phyloP scores from a whole-genome alignment of 352 stramenopile genomes.

The Aphanomyces astaci region DNA sequence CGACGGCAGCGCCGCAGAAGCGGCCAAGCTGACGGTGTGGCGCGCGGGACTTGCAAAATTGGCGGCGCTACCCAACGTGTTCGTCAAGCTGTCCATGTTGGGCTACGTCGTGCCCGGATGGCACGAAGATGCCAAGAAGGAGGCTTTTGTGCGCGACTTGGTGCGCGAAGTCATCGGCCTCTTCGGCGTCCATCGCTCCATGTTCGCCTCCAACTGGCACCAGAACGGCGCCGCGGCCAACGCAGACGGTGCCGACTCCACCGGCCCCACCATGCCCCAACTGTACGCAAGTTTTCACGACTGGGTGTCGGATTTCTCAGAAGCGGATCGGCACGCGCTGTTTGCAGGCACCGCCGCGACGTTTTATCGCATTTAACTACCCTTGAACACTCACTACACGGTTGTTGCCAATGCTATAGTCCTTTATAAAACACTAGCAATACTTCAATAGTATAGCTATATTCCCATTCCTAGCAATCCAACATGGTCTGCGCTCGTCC shows the following conservation, averaged over 20 bases:
- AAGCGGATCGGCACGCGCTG: neutral
- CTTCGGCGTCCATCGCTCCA: slow-evolving; percentile 47
- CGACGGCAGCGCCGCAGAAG: slow-evolving; percentile 19
- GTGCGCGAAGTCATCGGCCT: slow-evolving; percentile 43
- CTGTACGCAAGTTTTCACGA: slow-evolving; percentile 19
- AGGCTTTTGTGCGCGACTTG: slow-evolving; percentile 33
- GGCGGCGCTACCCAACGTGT: slow-evolving; percentile 40
- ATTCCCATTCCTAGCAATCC: too few relatives aligned
- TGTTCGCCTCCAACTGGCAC: slow-evolving; percentile 57
- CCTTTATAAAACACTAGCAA: too few relatives aligned
- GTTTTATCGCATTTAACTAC: slow-evolving; percentile 26
- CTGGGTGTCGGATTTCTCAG: slow-evolving; percentile 5
- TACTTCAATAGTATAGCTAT: too few relatives aligned
- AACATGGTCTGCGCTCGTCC: too few relatives aligned
- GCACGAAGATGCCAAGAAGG: slow-evolving; percentile 32
- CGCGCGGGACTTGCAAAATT: slow-evolving; percentile 42
- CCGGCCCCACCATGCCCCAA: slow-evolving; percentile 28
- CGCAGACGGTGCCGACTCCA: slow-evolving; percentile 31
- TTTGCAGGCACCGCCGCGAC: slow-evolving; percentile 11
- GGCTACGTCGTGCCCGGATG: slow-evolving; percentile 49
- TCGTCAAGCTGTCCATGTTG: slow-evolving; percentile 61
- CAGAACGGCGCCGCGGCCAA: slow-evolving; percentile 38
- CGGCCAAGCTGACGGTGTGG: slow-evolving; percentile 35
- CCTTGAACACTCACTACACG: too few relatives aligned
- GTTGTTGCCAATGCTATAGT: too few relatives aligned